phyloP scores from a whole-genome alignment of 371 early-diverging fungal genomes.

The Apophysomyces elegans region DNA sequence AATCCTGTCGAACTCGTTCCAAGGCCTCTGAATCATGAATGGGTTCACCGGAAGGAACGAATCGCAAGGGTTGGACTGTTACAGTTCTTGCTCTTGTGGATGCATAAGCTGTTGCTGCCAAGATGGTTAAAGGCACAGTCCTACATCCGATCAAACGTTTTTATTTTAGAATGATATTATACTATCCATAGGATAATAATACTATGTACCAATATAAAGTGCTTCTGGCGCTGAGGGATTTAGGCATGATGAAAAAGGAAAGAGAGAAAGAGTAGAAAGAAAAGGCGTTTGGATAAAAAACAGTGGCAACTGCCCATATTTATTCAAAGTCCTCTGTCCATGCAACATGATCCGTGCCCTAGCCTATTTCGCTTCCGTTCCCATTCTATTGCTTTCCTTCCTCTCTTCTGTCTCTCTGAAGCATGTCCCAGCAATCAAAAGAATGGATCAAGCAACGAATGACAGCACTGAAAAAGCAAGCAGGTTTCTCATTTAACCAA shows the following conservation, averaged over 20 bases:
- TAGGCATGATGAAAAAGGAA: background rate
- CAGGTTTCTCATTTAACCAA: slow-evolving; percentile 46
- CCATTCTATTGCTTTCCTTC: background rate
- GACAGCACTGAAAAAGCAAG: slow-evolving; percentile 37
- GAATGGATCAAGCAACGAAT: slow-evolving; percentile 54
- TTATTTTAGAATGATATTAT: background rate
- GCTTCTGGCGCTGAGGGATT: background rate
- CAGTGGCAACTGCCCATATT: background rate
- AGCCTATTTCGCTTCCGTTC: background rate
- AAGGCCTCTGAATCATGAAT: slow-evolving; percentile 38
- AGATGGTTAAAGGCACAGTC: slow-evolving; percentile 17
- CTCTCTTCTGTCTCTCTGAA: slow-evolving; percentile 1
- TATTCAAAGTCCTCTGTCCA: slow-evolving; percentile 6
- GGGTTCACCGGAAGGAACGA: slow-evolving; percentile 40
- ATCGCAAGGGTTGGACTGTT: slow-evolving; percentile 33
- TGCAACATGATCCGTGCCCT: slow-evolving; percentile 10
- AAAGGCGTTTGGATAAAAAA: background rate
- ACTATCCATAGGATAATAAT: background rate
- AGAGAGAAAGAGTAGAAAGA: background rate
- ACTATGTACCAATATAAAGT: background rate
- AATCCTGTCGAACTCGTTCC: slow-evolving; percentile 45
- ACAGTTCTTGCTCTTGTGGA: slow-evolving; percentile 7
- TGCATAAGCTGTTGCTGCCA: slow-evolving; percentile 14
- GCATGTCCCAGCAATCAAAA: slow-evolving; percentile 43
- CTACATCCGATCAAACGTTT: slow-evolving; percentile 1